phyloP scores from a whole-genome alignment of 192 early-diverging fungal genomes.

The Coemansia biformis region DNA sequence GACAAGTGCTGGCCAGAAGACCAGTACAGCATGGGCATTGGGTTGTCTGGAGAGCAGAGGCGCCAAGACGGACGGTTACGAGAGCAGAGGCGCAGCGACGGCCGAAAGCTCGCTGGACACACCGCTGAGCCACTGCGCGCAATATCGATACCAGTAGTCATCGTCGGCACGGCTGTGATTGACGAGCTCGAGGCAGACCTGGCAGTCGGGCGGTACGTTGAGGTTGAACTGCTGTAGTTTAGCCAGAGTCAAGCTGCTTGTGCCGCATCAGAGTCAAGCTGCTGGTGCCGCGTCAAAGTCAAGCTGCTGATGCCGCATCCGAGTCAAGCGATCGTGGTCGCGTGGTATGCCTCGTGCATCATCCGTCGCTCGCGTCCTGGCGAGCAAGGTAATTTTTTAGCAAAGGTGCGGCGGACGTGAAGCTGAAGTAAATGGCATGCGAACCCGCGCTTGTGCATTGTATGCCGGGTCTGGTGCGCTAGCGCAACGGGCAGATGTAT shows the following conservation, averaged over 20 bases:
- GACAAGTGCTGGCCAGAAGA: slow-evolving; percentile 19
- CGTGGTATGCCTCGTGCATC: too few relatives aligned
- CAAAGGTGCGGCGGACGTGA: too few relatives aligned
- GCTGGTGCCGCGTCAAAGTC: neutral
- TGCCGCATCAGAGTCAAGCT: too few relatives aligned
- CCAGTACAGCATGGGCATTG: neutral
- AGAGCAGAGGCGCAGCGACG: too few relatives aligned
- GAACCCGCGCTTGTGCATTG: neutral
- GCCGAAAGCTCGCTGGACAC: neutral
- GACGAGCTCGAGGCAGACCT: slow-evolving; percentile 36
- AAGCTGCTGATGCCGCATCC: too few relatives aligned
- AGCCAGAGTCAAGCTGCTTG: too few relatives aligned
- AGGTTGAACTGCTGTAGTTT: slow-evolving; percentile 21
- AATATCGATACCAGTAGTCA: slow-evolving; percentile 33
- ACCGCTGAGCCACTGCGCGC: neutral
- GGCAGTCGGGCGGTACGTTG: slow-evolving; percentile 20
- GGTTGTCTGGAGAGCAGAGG: neutral
- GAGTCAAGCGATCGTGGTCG: too few relatives aligned
- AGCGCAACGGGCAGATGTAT: neutral
- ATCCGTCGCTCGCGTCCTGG: too few relatives aligned
- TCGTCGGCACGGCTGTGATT: slow-evolving; percentile 23
- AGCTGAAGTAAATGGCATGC: neutral
- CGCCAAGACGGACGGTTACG: neutral
- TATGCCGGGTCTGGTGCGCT: too few relatives aligned
- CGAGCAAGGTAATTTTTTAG: too few relatives aligned